Base-by-base conservation (phyloP, 768 basidiomycete species). In the Suillus paluster region DNA sequence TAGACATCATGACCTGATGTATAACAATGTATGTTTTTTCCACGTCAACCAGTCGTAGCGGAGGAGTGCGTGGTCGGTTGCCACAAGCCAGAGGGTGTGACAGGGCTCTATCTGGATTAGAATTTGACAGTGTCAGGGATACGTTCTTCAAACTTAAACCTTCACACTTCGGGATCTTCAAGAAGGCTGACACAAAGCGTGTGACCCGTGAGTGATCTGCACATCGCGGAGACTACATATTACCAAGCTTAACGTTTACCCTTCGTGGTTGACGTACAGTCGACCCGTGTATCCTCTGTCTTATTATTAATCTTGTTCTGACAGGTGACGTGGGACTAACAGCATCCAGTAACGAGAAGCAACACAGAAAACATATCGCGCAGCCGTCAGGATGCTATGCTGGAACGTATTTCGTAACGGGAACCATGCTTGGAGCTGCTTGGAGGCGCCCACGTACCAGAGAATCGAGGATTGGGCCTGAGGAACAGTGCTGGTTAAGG, bases 1-100 rank as follows among this genome's bases (percentile, higher is more conserved):
- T 55, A 54, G 54, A 55, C 38, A 55, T 55, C 27, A 50, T 50
- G 27, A 19, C 30, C 25, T 55, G 36, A 19, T 55, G 54, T 55
- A 55, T 39, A 55, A 55, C 17, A 55, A 55, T 55, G 36, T 55
- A 55, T 55, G 23, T 55, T 38, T 39, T 39, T 55, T 25, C 23
- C 38, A 39, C 21, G 6, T 55, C 19, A 14, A 55, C 36, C 6
- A 1, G 23, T 55, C 25, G 2, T 11, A 27, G 11, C 11, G 25
- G 54, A 25, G 1, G 23, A 38, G 36, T 55, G 12, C 15, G 9
- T 38, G 50, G n/a, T 23, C 7, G 52, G 14, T 8, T 4, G 53
- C 15, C 21, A 25, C 23, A 55, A 36, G n/a, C 12, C n/a, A 21
- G 21, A 6, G 12, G 14, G 15, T 19, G 36, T 38, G 36, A 27